These are phyloP conservation scores for Cyberlindnera americana DNA, from an alignment of 805 yeast species.

Conservation along the genomic window DNA sequence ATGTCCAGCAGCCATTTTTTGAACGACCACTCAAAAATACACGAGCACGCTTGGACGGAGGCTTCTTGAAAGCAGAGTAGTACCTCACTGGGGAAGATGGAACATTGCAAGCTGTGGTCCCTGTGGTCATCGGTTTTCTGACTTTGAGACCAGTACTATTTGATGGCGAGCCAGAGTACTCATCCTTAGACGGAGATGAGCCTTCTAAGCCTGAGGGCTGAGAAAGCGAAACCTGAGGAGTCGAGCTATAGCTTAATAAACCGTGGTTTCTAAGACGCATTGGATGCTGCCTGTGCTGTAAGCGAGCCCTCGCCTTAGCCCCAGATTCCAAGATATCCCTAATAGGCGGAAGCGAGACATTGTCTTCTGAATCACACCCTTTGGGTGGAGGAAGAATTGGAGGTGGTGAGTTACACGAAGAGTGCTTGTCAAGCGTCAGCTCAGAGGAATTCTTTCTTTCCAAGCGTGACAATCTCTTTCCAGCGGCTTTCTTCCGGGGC, in stretches of 20 bases:
- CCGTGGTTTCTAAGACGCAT: constrained; percentile 5
- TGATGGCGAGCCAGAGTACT: neutral
- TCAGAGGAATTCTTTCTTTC: neutral
- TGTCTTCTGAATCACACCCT: too few relatives aligned
- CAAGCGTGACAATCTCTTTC: neutral
- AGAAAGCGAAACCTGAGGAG: constrained; percentile 3
- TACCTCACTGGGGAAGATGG: constrained; percentile 1
- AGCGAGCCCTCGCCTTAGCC: too few relatives aligned
- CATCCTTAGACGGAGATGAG: neutral
- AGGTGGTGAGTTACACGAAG: constrained; percentile 1
- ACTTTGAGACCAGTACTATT: neutral
- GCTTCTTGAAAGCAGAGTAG: constrained; percentile 1
- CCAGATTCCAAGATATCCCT: neutral
- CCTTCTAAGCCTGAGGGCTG: neutral
- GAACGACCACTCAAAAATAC: constrained; percentile 36
- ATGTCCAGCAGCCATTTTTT: constrained; percentile 74
- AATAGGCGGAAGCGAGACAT: constrained; percentile 1
- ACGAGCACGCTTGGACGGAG: constrained; percentile 2
- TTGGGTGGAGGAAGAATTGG: constrained; percentile 2
- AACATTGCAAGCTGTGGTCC: neutral
- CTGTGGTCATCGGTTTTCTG: neutral
- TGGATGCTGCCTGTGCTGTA: too few relatives aligned
- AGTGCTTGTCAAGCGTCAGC: neutral
- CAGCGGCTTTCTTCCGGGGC: neutral
- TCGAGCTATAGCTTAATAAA: neutral